Conservation (phyloP, 2,329 filamentous ascomycete genomes). For the Elsinoe ampelina region DNA sequence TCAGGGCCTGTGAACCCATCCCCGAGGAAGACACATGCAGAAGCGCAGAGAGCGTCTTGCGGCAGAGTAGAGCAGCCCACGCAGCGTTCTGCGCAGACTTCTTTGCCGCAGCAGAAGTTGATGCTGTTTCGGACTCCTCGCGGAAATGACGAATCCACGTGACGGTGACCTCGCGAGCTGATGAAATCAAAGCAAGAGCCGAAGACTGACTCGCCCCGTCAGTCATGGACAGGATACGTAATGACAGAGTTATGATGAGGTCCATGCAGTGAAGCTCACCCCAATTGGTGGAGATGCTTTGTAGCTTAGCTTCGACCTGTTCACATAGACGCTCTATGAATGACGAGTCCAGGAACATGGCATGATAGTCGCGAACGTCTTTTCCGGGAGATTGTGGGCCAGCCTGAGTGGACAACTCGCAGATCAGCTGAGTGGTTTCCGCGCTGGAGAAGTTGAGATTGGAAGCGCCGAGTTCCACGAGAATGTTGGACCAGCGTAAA, state of each 20-base stretch:
- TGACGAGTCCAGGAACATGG: constrained; percentile 37
- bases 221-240: constrained; percentile 19
- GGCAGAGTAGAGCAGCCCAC: constrained; percentile 49
- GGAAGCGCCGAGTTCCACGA: constrained; percentile 44
- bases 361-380: constrained; percentile 40
- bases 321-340: constrained; percentile 44
- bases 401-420: constrained; percentile 45
- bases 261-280: constrained; percentile 52
- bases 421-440: constrained; percentile 41
- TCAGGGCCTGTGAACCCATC: constrained; percentile 18
- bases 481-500: constrained; percentile 40
- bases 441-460: constrained; percentile 52
- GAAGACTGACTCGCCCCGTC: background rate
- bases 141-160: constrained; percentile 44
- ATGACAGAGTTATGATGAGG: constrained; percentile 42
- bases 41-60: constrained; percentile 36
- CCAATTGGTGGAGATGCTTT: constrained; percentile 46
- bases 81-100: constrained; percentile 37
- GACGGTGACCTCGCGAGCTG: constrained; percentile 36
- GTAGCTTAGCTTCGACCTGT: constrained; percentile 40
- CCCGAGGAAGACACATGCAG: constrained; percentile 12
- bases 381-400: constrained; percentile 39
- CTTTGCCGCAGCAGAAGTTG: constrained; percentile 31
- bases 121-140: constrained; percentile 34
- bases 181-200: constrained; percentile 26